Evolutionary conservation across 257 asterid genomes (phyloP), one percentile per base, ranked within the genome.

Genomic region (Jacaranda mimosifolia): DNA sequence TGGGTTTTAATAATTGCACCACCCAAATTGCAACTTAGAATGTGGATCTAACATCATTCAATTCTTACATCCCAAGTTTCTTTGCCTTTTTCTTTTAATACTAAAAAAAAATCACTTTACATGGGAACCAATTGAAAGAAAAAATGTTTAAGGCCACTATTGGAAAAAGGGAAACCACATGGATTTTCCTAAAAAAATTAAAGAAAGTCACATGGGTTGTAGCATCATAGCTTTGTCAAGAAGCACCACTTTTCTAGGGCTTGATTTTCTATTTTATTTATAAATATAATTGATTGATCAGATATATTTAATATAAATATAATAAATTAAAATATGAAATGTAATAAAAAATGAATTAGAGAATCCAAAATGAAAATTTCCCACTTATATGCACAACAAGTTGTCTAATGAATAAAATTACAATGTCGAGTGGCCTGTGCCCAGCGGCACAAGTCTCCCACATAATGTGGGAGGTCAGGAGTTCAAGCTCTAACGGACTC

Each of bases 161-260:
- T 43, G 53, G 17, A 48, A 52, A 77, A 72, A 56, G 14, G 11
- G 35, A 59, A 63, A 60, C 4, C 79, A 75, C 72, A 57, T 79
- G 81, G 62, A 49, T 39, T 56, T 58, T 5, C 52, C 12, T 12
- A 18, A 9, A 32, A 42, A 46, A 35, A 42, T 56, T 35, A 69
- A 55, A 69, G 43, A 69, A 53, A 48, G 75, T 75, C 83, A 82
- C 83, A 78, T 79, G 83, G 81, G 76, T 3, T 9, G 73, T 68
- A 48, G 67, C 63, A 60, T 72, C 82, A 38, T 60, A 18, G 35
- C 38, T 63, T 68, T 73, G 77, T 42, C 82, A 5, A 35, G 51
- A 64, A 65, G 62, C 66, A 60, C 12, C 46, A 55, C 48, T 59
- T 68, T 42, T 59, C 11, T 32, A 35, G 15, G 59, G 66, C 13